Evolutionary conservation across 208 protist species (phyloP).

Genomic region (Leishmania arabica): DNA sequence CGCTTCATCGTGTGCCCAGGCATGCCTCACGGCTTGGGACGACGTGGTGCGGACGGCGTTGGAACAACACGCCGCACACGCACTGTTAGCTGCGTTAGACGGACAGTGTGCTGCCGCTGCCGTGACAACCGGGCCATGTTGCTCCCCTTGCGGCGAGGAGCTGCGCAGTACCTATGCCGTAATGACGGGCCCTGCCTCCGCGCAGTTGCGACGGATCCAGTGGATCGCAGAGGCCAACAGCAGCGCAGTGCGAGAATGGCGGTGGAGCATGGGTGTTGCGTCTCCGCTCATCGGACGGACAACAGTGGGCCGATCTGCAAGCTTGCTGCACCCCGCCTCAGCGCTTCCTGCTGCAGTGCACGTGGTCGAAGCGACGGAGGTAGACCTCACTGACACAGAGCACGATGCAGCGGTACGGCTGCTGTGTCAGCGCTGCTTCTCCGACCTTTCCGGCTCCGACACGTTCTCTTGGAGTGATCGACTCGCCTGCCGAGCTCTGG

Average conservation of each 20-base stretch:
- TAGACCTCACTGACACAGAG: background rate
- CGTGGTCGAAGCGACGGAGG: conserved; percentile 11
- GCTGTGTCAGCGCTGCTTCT: background rate
- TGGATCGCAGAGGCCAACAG: conserved; percentile 22
- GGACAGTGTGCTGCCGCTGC: too few relatives aligned
- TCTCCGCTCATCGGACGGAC: background rate
- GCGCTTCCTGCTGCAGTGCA: background rate
- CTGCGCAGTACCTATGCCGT: background rate
- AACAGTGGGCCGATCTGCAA: background rate
- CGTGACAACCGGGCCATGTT: background rate
- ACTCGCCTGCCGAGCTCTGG: background rate
- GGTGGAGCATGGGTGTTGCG: background rate
- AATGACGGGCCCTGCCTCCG: background rate
- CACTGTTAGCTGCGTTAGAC: background rate
- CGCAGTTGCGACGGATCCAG: conserved; percentile 5
- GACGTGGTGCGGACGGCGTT: conserved; percentile 2
- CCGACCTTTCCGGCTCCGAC: background rate
- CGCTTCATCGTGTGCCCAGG: background rate
- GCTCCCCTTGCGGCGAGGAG: conserved; percentile 4
- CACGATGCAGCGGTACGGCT: background rate
- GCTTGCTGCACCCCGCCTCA: too few relatives aligned
- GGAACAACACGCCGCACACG: conserved; percentile 1
- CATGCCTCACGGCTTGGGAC: background rate
- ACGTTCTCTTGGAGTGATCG: conserved; percentile 7
- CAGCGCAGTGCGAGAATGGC: conserved; percentile 21